Evolutionary conservation across 192 early-diverging fungal genomes (phyloP).

Genomic region (Helicostylum pulchrum): DNA sequence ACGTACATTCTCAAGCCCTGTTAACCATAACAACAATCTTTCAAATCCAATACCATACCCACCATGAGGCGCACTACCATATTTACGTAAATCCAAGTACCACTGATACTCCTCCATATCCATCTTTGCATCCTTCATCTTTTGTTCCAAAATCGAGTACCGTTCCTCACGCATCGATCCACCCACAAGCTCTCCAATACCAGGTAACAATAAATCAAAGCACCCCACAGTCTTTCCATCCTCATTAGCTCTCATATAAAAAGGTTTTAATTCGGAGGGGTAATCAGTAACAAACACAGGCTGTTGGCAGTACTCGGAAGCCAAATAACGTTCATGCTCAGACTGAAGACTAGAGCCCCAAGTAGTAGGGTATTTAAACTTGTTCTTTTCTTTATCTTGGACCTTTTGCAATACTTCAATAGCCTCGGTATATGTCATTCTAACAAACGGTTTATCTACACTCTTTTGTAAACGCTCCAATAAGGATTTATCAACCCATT

Average conservation of each 20-base stretch:
- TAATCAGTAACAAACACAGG: conserved; percentile 94
- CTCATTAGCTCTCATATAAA: conserved; percentile 77
- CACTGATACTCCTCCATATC: conserved; percentile 71
- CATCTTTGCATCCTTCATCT: conserved; percentile 54
- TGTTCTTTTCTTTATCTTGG: conserved; percentile 34
- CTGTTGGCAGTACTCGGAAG: conserved; percentile 54
- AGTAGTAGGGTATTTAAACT: conserved; percentile 60
- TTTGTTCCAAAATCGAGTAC: conserved; percentile 46
- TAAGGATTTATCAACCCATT: conserved; percentile 52
- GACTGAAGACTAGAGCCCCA: conserved; percentile 77
- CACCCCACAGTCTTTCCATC: conserved; percentile 71
- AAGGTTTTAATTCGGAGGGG: conserved; percentile 75
- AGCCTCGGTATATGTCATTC: conserved; percentile 79
- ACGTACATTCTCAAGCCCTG: conserved; percentile 74
- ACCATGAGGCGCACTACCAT: conserved; percentile 80
- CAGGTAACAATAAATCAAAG: conserved; percentile 80
- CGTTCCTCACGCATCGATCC: conserved; percentile 81
- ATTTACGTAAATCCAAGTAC: conserved; percentile 82
- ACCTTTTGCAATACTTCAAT: conserved; percentile 61
- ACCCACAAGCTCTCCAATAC: conserved; percentile 81
- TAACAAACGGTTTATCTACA: conserved; percentile 54
- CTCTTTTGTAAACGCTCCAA: conserved; percentile 37
- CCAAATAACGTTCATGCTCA: conserved; percentile 85
- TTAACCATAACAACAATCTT: conserved; percentile 71
- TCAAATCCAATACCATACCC: conserved; percentile 93